A percentile compares a stretch with the other conserved stretches of the same genome.
Conservation (phyloP, 495 filamentous ascomycete species). For the Podospora comata region DNA sequence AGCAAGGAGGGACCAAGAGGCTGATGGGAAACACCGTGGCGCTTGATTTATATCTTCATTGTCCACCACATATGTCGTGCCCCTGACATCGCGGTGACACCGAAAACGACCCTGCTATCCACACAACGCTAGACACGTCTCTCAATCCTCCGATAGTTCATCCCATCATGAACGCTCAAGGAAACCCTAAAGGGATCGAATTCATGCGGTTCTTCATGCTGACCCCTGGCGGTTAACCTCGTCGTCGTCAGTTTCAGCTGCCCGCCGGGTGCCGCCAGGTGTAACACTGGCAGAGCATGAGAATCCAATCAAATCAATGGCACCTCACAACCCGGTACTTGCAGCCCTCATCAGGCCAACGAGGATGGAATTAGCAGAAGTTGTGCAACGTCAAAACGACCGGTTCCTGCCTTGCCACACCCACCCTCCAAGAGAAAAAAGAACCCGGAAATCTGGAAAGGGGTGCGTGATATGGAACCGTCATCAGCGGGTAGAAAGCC, state of each 20-base stretch:
- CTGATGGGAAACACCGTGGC: neutral
- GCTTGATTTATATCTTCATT: neutral
- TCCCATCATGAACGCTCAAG: neutral
- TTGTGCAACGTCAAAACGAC: neutral
- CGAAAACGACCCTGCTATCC: neutral
- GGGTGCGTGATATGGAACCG: neutral
- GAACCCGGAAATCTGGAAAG: slow-evolving; percentile 4
- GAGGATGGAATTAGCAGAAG: neutral
- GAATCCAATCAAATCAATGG: slow-evolving; percentile 22
- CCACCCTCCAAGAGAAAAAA: neutral
- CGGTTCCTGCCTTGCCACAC: slow-evolving; percentile 10
- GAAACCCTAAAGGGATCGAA: slow-evolving; percentile 4
- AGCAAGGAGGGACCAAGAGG: neutral
- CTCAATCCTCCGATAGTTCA: neutral
- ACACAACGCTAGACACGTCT: neutral
- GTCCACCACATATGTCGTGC: neutral
- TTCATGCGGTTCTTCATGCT: slow-evolving; percentile 17
- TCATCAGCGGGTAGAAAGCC: neutral
- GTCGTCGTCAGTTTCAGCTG: slow-evolving; percentile 4
- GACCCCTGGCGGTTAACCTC: slow-evolving; percentile 8
- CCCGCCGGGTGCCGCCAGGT: slow-evolving; percentile 6
- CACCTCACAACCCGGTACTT: slow-evolving; percentile 11
- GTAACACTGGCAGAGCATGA: slow-evolving; percentile 14
- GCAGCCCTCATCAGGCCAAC: neutral
- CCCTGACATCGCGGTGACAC: neutral